Percentiles rank a stretch among this genome's conserved stretches.
phyloP scores from a whole-genome alignment of 768 basidiomycete species.

The Boletellus sp. region DNA sequence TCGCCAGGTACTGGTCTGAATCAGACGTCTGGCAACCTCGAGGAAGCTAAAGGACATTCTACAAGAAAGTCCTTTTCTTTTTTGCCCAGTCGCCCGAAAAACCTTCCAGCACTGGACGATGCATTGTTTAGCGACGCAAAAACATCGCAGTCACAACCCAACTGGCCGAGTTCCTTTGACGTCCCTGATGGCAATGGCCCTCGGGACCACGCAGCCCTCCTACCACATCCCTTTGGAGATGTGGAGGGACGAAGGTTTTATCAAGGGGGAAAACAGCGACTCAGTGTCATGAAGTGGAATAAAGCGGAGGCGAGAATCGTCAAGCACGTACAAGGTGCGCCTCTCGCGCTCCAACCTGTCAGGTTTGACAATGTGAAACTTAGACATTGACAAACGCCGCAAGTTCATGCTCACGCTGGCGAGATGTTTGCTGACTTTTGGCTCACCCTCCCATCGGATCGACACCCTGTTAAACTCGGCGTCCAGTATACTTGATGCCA shows the following conservation, averaged over 20 bases:
- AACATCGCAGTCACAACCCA: conserved; percentile 20
- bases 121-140: conserved; percentile 25
- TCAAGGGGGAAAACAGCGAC: conserved; percentile 27
- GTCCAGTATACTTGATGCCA: conserved; percentile 70
- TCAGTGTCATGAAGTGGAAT: conserved; percentile 30
- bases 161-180: conserved; percentile 21
- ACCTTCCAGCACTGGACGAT: conserved; percentile 18
- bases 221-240: conserved; percentile 7
- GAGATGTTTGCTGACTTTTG: conserved; percentile 85
- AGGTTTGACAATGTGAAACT: background rate
- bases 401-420: conserved; percentile 85
- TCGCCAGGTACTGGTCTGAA: background rate
- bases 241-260: conserved; percentile 27
- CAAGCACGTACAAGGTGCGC: conserved; percentile 47
- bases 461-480: conserved; percentile 84
- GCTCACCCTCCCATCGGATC: conserved; percentile 91
- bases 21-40: conserved; percentile 4
- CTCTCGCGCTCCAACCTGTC: background rate
- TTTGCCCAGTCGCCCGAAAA: conserved; percentile 8
- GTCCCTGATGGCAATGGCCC: conserved; percentile 17
- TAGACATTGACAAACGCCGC: conserved; percentile 47
- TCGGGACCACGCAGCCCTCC: conserved; percentile 15
- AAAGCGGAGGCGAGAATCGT: conserved; percentile 36
- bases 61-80: conserved; percentile 15
- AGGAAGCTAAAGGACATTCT: conserved; percentile 3